Conservation (phyloP, 805 yeast genomes). For the Jamesozyma gamospora region DNA sequence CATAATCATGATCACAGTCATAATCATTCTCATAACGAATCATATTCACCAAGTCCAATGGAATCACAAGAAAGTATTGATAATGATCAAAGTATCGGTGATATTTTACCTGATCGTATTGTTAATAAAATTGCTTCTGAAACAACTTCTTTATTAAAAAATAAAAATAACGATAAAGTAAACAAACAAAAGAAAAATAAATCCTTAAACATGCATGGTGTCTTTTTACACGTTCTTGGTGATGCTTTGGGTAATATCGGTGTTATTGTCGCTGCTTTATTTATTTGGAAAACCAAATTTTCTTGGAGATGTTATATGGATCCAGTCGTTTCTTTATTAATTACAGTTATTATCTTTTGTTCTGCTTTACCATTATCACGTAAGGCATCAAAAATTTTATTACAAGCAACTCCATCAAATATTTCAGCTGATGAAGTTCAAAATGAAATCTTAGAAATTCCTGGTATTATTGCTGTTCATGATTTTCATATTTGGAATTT, state of each 20-base stretch:
- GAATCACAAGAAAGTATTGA: not conserved
- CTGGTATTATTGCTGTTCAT: slow-evolving; percentile 76
- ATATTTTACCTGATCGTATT: slow-evolving; percentile 21
- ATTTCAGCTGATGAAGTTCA: slow-evolving; percentile 68
- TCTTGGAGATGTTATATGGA: slow-evolving; percentile 82
- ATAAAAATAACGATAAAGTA: slow-evolving; percentile 1
- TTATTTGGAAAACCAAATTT: slow-evolving; percentile 89
- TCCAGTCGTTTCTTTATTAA: slow-evolving; percentile 74
- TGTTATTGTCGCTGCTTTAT: slow-evolving; percentile 78
- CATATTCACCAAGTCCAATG: slow-evolving; percentile 4
- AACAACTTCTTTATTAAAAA: slow-evolving; percentile 25
- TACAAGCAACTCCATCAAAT: slow-evolving; percentile 88
- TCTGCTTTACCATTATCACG: slow-evolving; percentile 85
- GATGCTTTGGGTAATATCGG: slow-evolving; percentile 95
- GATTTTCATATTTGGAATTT: slow-evolving; percentile 96
- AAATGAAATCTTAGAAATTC: slow-evolving; percentile 52
- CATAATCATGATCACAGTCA: not conserved
- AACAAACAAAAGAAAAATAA: no score
- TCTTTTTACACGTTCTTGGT: slow-evolving; percentile 86
- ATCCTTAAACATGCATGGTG: slow-evolving; percentile 96
- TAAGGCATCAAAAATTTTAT: slow-evolving; percentile 72
- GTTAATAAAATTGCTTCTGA: slow-evolving; percentile 28
- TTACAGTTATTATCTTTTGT: slow-evolving; percentile 80
- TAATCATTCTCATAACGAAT: slow-evolving; percentile 2
- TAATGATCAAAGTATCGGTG: slow-evolving; percentile 7